Evolutionary conservation across 2,329 filamentous ascomycete species (phyloP).

Genomic region (Lasiodiplodia citricola): DNA sequence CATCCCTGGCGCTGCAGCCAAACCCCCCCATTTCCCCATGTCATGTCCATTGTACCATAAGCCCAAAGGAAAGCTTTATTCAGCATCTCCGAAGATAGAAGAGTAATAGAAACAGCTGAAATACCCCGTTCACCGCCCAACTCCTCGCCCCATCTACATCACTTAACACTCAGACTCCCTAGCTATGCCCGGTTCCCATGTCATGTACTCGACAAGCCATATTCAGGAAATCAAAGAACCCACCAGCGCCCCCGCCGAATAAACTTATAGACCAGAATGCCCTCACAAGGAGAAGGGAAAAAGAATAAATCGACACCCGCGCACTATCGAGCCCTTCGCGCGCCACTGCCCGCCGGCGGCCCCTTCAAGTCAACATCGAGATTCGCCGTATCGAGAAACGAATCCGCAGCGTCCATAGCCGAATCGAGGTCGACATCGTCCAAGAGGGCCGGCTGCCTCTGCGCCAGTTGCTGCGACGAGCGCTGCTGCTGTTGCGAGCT

Average conservation of each 20-base stretch:
- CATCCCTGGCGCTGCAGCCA: background rate
- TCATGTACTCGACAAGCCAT: background rate
- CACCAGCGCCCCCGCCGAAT: background rate
- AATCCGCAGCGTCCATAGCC: conserved; percentile 21
- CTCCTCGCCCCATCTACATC: background rate
- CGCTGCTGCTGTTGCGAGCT: background rate
- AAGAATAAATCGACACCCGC: background rate
- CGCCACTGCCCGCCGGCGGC: background rate
- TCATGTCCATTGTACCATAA: background rate
- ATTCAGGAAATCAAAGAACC: background rate
- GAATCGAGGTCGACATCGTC: conserved; percentile 16
- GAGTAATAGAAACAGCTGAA: no score
- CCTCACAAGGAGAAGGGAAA: background rate
- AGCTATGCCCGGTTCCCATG: background rate
- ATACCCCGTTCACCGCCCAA: background rate
- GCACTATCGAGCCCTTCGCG: background rate
- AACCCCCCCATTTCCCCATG: background rate
- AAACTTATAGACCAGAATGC: background rate
- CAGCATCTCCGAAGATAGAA: background rate
- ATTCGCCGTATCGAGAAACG: conserved; percentile 11
- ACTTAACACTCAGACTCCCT: background rate
- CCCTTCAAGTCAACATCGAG: background rate
- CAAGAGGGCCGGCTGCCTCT: background rate
- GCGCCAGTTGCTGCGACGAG: background rate
- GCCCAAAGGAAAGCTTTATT: background rate